Percentiles rank a stretch among this genome's conserved stretches.
Conservation (phyloP, 1,284 basidiomycete species). For the Phlebopus sp. region DNA sequence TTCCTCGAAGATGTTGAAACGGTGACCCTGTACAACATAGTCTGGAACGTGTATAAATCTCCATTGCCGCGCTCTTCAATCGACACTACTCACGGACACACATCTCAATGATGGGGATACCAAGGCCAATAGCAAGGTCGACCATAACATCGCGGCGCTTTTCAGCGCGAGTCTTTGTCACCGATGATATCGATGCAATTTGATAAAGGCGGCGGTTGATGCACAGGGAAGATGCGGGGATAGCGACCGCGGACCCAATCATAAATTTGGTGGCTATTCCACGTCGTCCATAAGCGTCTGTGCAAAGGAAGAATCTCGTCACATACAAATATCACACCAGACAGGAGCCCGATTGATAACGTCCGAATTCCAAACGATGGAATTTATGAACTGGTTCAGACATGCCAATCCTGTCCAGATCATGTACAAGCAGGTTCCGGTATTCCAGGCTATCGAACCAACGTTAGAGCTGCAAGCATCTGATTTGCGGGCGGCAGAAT, state of each 20-base stretch:
- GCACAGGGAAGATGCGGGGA: slow-evolving; percentile 51
- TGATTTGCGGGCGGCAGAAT: neutral
- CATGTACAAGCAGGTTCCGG: slow-evolving; percentile 55
- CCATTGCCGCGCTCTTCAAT: neutral
- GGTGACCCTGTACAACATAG: slow-evolving; percentile 33
- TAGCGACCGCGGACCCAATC: slow-evolving; percentile 41
- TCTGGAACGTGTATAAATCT: slow-evolving; percentile 20
- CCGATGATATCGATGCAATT: slow-evolving; percentile 40
- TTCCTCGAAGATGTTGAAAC: slow-evolving; percentile 38
- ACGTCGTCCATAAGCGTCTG: too few relatives aligned
- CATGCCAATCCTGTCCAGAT: slow-evolving; percentile 55
- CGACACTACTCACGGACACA: slow-evolving; percentile 42
- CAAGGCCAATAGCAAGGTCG: slow-evolving; percentile 46
- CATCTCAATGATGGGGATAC: slow-evolving; percentile 48
- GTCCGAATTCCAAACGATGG: slow-evolving; percentile 52
- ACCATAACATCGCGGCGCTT: slow-evolving; percentile 37
- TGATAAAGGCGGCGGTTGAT: slow-evolving; percentile 46
- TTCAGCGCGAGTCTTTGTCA: slow-evolving; percentile 31
- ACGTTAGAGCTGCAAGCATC: slow-evolving; percentile 5
- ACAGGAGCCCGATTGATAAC: slow-evolving; percentile 40
- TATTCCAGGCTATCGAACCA: slow-evolving; percentile 42
- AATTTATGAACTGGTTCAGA: slow-evolving; percentile 51
- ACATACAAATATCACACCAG: slow-evolving; percentile 68
- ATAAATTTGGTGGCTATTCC: slow-evolving; percentile 40
- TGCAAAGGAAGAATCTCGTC: slow-evolving; percentile 30